Base-by-base conservation (phyloP, 2,329 filamentous ascomycete genomes). In the Colletotrichum neosansevieriae region DNA sequence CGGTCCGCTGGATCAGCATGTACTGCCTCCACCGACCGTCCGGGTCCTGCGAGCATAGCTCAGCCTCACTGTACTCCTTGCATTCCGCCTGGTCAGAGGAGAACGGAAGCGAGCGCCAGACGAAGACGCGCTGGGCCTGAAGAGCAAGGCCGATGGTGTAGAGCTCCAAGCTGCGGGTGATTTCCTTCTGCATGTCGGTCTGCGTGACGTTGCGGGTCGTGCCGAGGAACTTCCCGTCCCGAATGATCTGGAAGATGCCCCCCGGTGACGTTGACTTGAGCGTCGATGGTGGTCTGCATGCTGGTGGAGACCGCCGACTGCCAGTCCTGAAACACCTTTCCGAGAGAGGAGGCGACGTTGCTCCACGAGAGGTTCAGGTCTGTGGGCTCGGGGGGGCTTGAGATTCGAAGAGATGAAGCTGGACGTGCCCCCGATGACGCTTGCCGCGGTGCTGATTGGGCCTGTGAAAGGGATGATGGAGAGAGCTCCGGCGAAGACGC, bases 181-280 rank as follows among this genome's bases (percentile, higher is more conserved):
- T n/a, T n/a, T n/a, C n/a, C n/a, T 47, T 42, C 42, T 70, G 64
- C 29, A 72, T 57, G 19, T 72, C 69, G 34, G 44, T 29, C 38
- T 72, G 68, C 9, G 65, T 71, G 17, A 71, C 40, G 61, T 72
- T 70, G n/a, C 58, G 63, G 15, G 50, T 34, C 4, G 53, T 45
- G 7, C 70, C 67, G 49, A 71, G 64, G 57, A 71, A 71, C n/a
- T 38, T 17, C n/a, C 70, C 70, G 3, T 58, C 63, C 6, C 19
- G 12, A 4, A 71, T 42, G 24, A 68, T 38, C 13, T 50, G 15
- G 34, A 45, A 53, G 21, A 70, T 63, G 29, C 67, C 70, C 1
- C 42, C 38, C 13, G 56, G 56, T 60, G 11, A 50, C 40, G 15
- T 67, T 57, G 60, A 63, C 38, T 4, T 61, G 67, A 5, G 63